Base-by-base conservation (phyloP, 768 basidiomycete genomes). In the Leccinum imitatum region DNA sequence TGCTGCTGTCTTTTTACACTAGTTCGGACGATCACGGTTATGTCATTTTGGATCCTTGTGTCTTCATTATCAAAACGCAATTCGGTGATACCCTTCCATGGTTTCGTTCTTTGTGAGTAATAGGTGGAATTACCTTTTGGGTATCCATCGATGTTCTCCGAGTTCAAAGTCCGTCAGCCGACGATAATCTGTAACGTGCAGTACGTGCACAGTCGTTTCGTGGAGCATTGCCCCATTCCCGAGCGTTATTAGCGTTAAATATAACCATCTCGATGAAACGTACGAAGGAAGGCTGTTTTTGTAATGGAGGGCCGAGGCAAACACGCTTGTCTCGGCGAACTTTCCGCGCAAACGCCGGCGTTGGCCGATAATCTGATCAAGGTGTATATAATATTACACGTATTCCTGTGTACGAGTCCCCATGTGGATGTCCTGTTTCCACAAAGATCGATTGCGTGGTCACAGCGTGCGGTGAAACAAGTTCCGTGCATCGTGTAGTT, bases 51-150 rank as follows among this genome's bases (percentile, higher is more conserved):
- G 60, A 46, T 48, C 17, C 3, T 31, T 41, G 37, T 39, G 33
- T 8, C 6, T 35, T 33, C 1, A 0, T 19, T 25, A 13, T 46
- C 58, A 35, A 30, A 59, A 25, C 52, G 59, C 48, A 53, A 47
- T 53, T 61, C 13, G 8, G n/a, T 41, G 60, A 61, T 61, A 61
- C 59, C 59, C 39, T 27, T 48, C 27, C 27, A 30, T 50, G 27
- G 35, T 56, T 37, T 27, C 27, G 37, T 56, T 30, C 54, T 41
- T 19, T 19, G n/a, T 19, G 6, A 10, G 44, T 44, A 11, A 33
- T 19, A 19, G n/a, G 19, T 11, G 44, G 2, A 46, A 46, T 19
- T 19, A 19, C 44, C 44, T n/a, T 46, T 46, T 46, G 0, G 44
- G 44, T 10, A 19, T 2, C 44, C 44, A 19, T 41, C 8, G 39